These are phyloP conservation scores for Sphagnum tenellum DNA, from an alignment of 225 moss, liverwort and hornwort genomes.

Conservation along the genomic window DNA sequence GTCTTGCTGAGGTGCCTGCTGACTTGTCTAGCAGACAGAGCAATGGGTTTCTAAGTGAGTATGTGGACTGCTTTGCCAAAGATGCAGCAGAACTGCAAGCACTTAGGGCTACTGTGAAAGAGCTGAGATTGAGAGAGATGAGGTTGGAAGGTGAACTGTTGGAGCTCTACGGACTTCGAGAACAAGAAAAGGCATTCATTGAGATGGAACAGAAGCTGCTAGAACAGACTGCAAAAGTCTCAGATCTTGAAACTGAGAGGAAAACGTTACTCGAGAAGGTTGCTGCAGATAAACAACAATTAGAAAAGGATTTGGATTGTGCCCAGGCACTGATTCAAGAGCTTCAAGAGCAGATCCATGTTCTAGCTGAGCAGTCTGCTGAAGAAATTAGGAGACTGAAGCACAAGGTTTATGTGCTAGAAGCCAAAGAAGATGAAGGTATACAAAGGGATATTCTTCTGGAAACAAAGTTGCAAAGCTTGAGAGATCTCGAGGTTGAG, in stretches of 20 bases:
- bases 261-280: slow-evolving; percentile 6
- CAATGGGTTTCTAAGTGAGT: slow-evolving; percentile 8
- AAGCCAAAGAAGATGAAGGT: slow-evolving; percentile 22
- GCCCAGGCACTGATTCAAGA: slow-evolving; percentile 29
- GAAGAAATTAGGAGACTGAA: slow-evolving; percentile 43
- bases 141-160: slow-evolving; percentile 41
- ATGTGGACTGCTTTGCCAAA: slow-evolving; percentile 34
- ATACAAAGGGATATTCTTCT: slow-evolving; percentile 31
- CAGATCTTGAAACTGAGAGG: slow-evolving; percentile 17
- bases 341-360: slow-evolving; percentile 39
- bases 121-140: slow-evolving; percentile 34
- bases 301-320: slow-evolving; percentile 35
- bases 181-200: slow-evolving; percentile 24
- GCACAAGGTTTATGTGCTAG: slow-evolving; percentile 28
- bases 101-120: slow-evolving; percentile 23
- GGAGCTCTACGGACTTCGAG: slow-evolving; percentile 36
- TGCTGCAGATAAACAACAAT: neutral
- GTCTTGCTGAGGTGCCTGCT: too few species aligned
- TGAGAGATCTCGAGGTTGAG: slow-evolving; percentile 49
- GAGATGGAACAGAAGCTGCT: slow-evolving; percentile 32
- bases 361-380: slow-evolving; percentile 42
- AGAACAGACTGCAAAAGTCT: slow-evolving; percentile 18
- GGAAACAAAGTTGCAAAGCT: slow-evolving; percentile 36
- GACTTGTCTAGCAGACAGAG: neutral
- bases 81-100: slow-evolving; percentile 32